Base-by-base conservation (phyloP, 768 basidiomycete genomes). In the Naganishia vishniacii region DNA sequence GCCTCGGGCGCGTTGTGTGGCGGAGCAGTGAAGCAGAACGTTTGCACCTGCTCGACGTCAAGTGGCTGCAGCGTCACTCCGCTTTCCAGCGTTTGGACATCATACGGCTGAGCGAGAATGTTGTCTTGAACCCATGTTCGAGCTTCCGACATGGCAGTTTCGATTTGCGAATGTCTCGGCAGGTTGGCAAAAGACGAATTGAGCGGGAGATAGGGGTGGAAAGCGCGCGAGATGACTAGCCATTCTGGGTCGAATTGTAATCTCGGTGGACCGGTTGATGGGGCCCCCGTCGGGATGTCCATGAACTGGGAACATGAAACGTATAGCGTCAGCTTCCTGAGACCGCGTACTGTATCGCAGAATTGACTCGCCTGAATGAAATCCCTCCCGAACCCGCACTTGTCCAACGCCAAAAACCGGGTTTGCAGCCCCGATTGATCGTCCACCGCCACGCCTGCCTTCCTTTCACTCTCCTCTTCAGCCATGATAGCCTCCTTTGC, bases 221-320 rank as follows among this genome's bases (percentile, higher is more conserved):
- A 88, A 0, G 90, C 91, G 7, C 89, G 87, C 4, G 85, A 85
- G 71, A 99, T 91, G 0, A 91, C 92, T 48, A 98, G 84, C 95
- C 95, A 99, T 73, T 91, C 85, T 0, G 86, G 86, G 71, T 97
- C 92, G 76, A 84, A 95, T 15, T 82, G 81, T 20, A 97, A 41
- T 15, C 59, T 40, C 9, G 70, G 73, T 4, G 59, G 69, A 42
- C 53, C 68, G 66, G 0, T 75, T 65, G 46, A 61, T 11, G 62
- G 59, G 4, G 11, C 48, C 13, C 29, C 70, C 0, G 72, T 69
- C 4, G 80, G 79, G 25, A 89, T 75, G 58, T 93, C 89, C 46
- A 92, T 74, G 9, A 91, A 82, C 90, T 91, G 68, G 5, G 45
- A 31, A 32, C 2, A 4, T 18, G 7, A 49, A 29, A 49, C 34